These are phyloP conservation scores for Ustilago trichophora DNA, from an alignment of 1,284 basidiomycete species.

Conservation along the genomic window DNA sequence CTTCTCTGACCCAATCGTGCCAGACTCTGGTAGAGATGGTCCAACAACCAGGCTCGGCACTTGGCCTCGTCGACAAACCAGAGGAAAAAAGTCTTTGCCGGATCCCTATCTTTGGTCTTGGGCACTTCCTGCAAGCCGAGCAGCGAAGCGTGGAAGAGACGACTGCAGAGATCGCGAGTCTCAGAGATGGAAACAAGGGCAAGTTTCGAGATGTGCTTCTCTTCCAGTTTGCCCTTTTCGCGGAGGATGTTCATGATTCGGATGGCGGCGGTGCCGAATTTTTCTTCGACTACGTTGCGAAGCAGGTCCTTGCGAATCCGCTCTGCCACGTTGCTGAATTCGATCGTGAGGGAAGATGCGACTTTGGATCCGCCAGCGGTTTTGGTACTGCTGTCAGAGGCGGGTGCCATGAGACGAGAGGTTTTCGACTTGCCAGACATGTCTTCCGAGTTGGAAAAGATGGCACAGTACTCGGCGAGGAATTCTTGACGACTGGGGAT, in stretches of 20 bases:
- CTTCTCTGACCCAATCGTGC: slow-evolving; percentile 49
- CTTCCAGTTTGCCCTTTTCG: slow-evolving; percentile 92
- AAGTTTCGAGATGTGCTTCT: slow-evolving; percentile 92
- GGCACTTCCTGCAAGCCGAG: slow-evolving; percentile 64
- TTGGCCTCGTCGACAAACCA: slow-evolving; percentile 63
- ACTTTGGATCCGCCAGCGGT: slow-evolving; percentile 51
- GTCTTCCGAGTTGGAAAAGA: slow-evolving; percentile 81
- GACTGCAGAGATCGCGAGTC: slow-evolving; percentile 80
- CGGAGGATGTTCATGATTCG: slow-evolving; percentile 83
- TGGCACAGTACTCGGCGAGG: slow-evolving; percentile 74
- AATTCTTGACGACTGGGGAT: slow-evolving; percentile 50
- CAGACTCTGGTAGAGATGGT: slow-evolving; percentile 61
- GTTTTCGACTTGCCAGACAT: slow-evolving; percentile 76
- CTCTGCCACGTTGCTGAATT: slow-evolving; percentile 80
- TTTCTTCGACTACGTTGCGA: slow-evolving; percentile 81
- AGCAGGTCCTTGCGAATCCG: slow-evolving; percentile 78
- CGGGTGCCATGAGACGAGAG: slow-evolving; percentile 63
- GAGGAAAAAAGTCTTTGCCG: slow-evolving; percentile 63
- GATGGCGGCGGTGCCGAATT: slow-evolving; percentile 84
- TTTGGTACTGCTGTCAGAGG: slow-evolving; percentile 46
- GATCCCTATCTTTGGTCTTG: slow-evolving; percentile 61
- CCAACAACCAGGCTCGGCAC: slow-evolving; percentile 60
- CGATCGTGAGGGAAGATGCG: slow-evolving; percentile 72
- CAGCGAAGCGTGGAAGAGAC: slow-evolving; percentile 70
- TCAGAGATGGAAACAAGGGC: slow-evolving; percentile 91